Conservation (phyloP, 164 flowering plant species). For the Buxus sempervirens region DNA sequence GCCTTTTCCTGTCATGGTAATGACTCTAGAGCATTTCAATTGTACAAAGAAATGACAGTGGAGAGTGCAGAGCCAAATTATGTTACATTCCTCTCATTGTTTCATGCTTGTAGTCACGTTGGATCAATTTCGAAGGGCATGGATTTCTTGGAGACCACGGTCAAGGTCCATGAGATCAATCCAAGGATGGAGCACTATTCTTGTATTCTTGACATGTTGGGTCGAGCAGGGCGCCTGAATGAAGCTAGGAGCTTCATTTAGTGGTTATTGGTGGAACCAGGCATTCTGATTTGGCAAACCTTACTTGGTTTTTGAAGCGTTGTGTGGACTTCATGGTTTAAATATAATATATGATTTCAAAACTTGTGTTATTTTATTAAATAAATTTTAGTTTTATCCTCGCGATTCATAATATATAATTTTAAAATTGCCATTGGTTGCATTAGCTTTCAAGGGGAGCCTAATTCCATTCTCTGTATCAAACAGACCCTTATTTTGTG, state of each 20-base stretch:
- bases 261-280: constrained; percentile 46
- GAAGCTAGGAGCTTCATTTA: constrained; percentile 68
- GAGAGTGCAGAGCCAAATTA: constrained; percentile 65
- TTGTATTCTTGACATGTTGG: constrained; percentile 83
- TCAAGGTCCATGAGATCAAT: constrained; percentile 37
- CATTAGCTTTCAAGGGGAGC: too few relatives aligned
- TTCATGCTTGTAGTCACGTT: constrained; percentile 88
- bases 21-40: constrained; percentile 55
- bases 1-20: constrained; percentile 86
- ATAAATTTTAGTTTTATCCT: too few relatives aligned
- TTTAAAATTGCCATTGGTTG: too few relatives aligned
- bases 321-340: constrained; percentile 51
- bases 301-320: constrained; percentile 80
- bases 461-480: too few relatives aligned
- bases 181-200: constrained; percentile 88
- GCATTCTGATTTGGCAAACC: constrained; percentile 70
- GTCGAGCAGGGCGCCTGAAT: constrained; percentile 63
- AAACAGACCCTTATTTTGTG: too few relatives aligned
- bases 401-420: too few relatives aligned
- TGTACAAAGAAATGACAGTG: constrained; percentile 64
- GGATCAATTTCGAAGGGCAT: constrained; percentile 71
- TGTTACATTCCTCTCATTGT: constrained; percentile 77
- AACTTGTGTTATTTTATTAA: too few relatives aligned
- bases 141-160: constrained; percentile 66
- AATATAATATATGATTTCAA: too few relatives aligned